These are phyloP conservation scores for Penicillium vulpinum DNA, from an alignment of 2,329 filamentous ascomycete genomes.

Conservation along the genomic window DNA sequence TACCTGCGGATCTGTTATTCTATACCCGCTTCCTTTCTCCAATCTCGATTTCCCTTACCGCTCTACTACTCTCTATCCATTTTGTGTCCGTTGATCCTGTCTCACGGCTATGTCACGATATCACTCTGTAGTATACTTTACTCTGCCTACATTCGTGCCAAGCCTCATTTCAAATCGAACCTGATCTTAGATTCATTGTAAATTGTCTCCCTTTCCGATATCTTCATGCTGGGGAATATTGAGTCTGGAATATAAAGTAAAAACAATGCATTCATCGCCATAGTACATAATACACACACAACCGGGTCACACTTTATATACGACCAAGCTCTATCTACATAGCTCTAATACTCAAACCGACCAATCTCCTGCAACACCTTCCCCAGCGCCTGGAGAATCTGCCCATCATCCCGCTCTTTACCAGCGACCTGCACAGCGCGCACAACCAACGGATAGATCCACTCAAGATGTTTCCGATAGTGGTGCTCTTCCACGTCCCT, in stretches of 20 bases:
- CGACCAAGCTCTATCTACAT: not conserved
- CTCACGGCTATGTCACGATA: slow-evolving; percentile 20
- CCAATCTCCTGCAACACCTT: slow-evolving; percentile 65
- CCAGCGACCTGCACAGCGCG: slow-evolving; percentile 41
- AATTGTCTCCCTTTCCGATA: too few species aligned
- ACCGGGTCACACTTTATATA: not conserved
- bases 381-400: slow-evolving; percentile 52
- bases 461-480: slow-evolving; percentile 71
- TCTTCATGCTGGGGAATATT: not conserved
- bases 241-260: not conserved
- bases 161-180: not conserved
- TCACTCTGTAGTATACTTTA: slow-evolving; percentile 21
- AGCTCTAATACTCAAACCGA: slow-evolving; percentile 13
- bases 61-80: slow-evolving; percentile 2
- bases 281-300: not conserved
- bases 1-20: slow-evolving; percentile 14
- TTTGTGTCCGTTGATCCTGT: slow-evolving; percentile 9
- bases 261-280: not conserved
- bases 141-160: slow-evolving; percentile 1
- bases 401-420: slow-evolving; percentile 41
- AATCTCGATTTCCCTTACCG: not conserved
- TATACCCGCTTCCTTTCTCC: slow-evolving; percentile 23
- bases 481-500: slow-evolving; percentile 51
- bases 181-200: not conserved
- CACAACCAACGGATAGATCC: slow-evolving; percentile 71